Evolutionary conservation across 208 protist species (phyloP).

Genomic region (Wallacemonas sp.): DNA sequence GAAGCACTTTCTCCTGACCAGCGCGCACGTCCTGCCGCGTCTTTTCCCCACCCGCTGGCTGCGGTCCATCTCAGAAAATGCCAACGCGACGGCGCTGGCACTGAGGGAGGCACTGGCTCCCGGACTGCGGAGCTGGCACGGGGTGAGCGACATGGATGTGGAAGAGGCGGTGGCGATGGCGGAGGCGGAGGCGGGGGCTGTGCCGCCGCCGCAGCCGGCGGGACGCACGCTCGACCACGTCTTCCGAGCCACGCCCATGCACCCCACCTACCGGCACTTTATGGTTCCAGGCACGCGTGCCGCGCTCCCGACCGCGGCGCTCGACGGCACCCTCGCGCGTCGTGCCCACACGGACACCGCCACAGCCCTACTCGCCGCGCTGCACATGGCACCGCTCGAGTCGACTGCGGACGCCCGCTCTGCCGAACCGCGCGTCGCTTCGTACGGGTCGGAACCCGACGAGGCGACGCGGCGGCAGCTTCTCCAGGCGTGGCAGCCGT

Average conservation of each 20-base stretch:
- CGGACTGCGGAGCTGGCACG: no score
- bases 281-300: not conserved
- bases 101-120: not conserved
- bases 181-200: no score
- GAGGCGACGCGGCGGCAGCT: not conserved
- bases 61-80: not conserved
- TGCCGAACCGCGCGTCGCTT: no score
- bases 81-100: constrained; percentile 1
- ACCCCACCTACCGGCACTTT: constrained; percentile 5
- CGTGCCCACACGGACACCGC: constrained; percentile 3
- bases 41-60: not conserved
- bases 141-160: no score
- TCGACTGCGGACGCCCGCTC: no score
- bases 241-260: not conserved
- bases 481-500: no score
- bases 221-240: not conserved
- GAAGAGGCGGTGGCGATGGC: no score
- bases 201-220: no score
- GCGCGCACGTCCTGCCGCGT: not conserved
- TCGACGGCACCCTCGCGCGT: not conserved
- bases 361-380: constrained; percentile 1
- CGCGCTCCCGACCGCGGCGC: not conserved
- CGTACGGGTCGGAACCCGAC: not conserved
- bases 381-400: not conserved
- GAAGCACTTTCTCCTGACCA: constrained; percentile 25